Conservation (phyloP, 148 eudicot species). For the Camellia granthamiana region DNA sequence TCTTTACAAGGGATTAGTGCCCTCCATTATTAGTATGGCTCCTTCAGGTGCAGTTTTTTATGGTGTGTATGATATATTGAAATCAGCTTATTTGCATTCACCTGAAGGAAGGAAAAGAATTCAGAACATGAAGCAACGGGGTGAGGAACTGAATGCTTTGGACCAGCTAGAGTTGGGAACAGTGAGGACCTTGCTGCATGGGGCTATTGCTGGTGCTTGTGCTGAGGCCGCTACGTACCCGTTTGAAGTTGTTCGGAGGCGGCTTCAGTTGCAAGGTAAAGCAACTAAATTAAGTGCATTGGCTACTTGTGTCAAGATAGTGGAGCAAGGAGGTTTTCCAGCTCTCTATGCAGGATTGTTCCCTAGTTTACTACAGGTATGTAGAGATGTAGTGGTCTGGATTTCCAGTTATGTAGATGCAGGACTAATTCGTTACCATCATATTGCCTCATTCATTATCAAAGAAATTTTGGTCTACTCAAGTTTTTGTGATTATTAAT, state of each 20-base stretch:
- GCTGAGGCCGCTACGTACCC: constrained; percentile 73
- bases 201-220: constrained; percentile 77
- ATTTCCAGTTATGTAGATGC: not conserved
- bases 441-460: not conserved
- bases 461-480: not conserved
- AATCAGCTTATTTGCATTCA: constrained; percentile 54
- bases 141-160: constrained; percentile 49
- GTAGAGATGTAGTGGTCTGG: not conserved
- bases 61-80: constrained; percentile 60
- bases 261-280: constrained; percentile 58
- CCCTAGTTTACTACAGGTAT: constrained; percentile 70
- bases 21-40: constrained; percentile 65
- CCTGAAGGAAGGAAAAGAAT: constrained; percentile 57
- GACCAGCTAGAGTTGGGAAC: constrained; percentile 62
- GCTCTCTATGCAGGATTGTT: constrained; percentile 69
- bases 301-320: constrained; percentile 44
- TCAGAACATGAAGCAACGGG: constrained; percentile 45
- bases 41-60: constrained; percentile 72
- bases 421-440: not conserved
- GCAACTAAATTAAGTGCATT: constrained; percentile 47
- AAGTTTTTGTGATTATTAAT: not conserved
- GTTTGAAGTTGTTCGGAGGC: constrained; percentile 62
- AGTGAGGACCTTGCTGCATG: constrained; percentile 52
- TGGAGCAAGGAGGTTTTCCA: constrained; percentile 59
- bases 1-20: constrained; percentile 64